Percentiles rank a stretch among this genome's conserved stretches.
These are phyloP conservation scores for Ascomycota sp. DNA, from an alignment of 2,329 filamentous ascomycete genomes.

Conservation along the genomic window DNA sequence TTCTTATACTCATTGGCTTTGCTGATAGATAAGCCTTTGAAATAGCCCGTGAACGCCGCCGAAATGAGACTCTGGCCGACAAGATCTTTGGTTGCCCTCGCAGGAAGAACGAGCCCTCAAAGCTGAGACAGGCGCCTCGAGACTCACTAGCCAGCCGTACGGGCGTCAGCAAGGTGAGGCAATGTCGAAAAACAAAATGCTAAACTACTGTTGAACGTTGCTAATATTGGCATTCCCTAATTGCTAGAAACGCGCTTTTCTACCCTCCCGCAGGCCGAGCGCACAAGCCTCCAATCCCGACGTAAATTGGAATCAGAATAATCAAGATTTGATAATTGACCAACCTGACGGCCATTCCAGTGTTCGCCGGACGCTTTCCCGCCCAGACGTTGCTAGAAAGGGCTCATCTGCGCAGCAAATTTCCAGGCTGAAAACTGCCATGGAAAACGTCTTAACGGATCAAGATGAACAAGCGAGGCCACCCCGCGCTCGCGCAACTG, in stretches of 20 bases:
- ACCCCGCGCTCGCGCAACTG: slow-evolving; percentile 10
- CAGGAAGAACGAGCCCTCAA: slow-evolving; percentile 32
- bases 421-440: slow-evolving; percentile 12
- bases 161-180: slow-evolving; percentile 51
- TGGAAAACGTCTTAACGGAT: too few species aligned
- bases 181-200: too few species aligned
- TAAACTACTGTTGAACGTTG: neutral
- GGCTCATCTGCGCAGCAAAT: too few species aligned
- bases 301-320: too few species aligned
- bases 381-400: too few species aligned
- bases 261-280: too few species aligned
- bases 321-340: too few species aligned
- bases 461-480: slow-evolving; percentile 13
- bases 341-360: too few species aligned
- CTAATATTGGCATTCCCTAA: neutral
- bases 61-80: slow-evolving; percentile 50
- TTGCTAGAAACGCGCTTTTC: neutral
- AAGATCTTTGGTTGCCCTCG: slow-evolving; percentile 47
- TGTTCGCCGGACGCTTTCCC: too few species aligned
- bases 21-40: too few species aligned
- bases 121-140: slow-evolving; percentile 21
- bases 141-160: slow-evolving; percentile 50
- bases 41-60: slow-evolving; percentile 45
- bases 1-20: too few species aligned
- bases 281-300: too few species aligned